Conservation (phyloP, 2,329 filamentous ascomycete species). For the Penicillium sumatraense region DNA sequence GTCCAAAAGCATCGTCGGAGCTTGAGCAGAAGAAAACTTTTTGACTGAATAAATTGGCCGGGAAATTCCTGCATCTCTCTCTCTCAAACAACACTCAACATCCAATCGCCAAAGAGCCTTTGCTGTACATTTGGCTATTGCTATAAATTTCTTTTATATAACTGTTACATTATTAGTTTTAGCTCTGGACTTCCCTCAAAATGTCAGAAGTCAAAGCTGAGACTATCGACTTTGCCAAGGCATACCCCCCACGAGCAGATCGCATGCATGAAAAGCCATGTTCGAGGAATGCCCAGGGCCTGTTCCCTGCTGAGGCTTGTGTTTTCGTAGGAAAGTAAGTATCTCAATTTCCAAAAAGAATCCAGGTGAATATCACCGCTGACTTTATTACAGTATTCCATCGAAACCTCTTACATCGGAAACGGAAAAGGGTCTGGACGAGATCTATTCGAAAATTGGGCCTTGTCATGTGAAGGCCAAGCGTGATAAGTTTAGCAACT, state of each 20-base stretch:
- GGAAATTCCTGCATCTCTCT: not conserved
- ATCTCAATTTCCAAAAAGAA: not conserved
- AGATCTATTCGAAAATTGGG: conserved; percentile 35
- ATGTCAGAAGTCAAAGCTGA: conserved; percentile 9
- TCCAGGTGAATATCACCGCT: conserved; percentile 1
- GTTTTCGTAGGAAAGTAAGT: conserved; percentile 48
- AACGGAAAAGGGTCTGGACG: conserved; percentile 33
- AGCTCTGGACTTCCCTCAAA: not conserved
- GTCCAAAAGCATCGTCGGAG: conserved; percentile 7
- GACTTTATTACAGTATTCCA: conserved; percentile 29
- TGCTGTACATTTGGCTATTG: not conserved
- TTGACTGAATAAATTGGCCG: not conserved
- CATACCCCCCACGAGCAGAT: conserved; percentile 29
- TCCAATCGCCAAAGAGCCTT: not conserved
- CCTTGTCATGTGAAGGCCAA: conserved; percentile 43
- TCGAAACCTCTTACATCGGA: conserved; percentile 31
- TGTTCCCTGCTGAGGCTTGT: conserved; percentile 41
- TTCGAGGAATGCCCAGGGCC: conserved; percentile 41
- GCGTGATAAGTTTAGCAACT: conserved; percentile 33
- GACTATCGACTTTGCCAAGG: conserved; percentile 1
- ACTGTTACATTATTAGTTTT: not conserved
- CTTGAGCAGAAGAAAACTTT: not conserved
- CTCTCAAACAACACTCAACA: conserved; percentile 8
- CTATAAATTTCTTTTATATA: not conserved
- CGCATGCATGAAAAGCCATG: conserved; percentile 31